phyloP scores from a whole-genome alignment of 768 basidiomycete species.

The Leccinum arenicola region DNA sequence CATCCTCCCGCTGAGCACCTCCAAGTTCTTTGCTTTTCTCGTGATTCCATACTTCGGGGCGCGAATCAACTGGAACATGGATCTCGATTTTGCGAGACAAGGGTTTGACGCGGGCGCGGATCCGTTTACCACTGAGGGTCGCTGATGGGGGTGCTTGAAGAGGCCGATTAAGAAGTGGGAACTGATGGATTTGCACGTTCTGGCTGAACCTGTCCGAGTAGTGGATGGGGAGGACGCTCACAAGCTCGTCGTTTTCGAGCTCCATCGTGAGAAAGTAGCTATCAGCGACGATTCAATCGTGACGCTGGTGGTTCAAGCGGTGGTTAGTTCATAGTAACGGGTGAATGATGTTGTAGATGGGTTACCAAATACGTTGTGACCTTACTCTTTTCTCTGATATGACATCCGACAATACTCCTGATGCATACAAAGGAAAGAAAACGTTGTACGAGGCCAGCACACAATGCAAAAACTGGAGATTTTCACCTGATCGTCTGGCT shows the following conservation, averaged over 20 bases:
- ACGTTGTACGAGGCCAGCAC: slow-evolving; percentile 76
- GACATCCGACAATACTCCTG: background rate
- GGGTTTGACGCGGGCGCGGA: slow-evolving; percentile 71
- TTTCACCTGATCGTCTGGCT: slow-evolving; percentile 64
- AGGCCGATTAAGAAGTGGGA: slow-evolving; percentile 70
- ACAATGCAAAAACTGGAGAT: slow-evolving; percentile 87
- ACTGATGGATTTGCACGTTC: slow-evolving; percentile 77
- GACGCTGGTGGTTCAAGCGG: background rate
- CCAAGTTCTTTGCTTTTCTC: slow-evolving; percentile 69
- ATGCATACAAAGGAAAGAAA: slow-evolving; percentile 11
- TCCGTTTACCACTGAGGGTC: slow-evolving; percentile 66
- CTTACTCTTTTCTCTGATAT: background rate
- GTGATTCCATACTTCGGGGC: slow-evolving; percentile 78
- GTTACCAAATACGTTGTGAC: background rate
- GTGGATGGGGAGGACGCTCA: slow-evolving; percentile 69
- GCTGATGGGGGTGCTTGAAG: slow-evolving; percentile 79
- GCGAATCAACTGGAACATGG: slow-evolving; percentile 78
- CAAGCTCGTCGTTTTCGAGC: slow-evolving; percentile 51
- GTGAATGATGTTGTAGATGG: too few species aligned
- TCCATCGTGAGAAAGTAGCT: slow-evolving; percentile 26
- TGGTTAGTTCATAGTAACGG: too few species aligned
- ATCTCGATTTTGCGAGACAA: slow-evolving; percentile 63
- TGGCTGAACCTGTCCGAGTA: slow-evolving; percentile 60
- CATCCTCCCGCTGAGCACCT: slow-evolving; percentile 64
- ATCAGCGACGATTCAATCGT: background rate